phyloP scores from a whole-genome alignment of 1,139 yeast species.

The Saccharomyces pastorianus region DNA sequence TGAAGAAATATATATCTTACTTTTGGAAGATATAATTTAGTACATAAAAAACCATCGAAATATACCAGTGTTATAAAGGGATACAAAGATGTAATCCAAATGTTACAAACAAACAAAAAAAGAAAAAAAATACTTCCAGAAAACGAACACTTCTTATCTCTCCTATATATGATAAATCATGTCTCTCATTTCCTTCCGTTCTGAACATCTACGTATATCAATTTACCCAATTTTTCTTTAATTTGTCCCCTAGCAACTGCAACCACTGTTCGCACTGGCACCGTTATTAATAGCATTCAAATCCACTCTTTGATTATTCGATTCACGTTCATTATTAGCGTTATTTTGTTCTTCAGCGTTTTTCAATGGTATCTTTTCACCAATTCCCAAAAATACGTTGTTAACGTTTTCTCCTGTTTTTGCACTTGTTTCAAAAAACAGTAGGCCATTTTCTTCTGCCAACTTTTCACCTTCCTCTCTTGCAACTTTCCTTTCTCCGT shows the following conservation, averaged over 20 bases:
- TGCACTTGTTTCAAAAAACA: conserved; percentile 93
- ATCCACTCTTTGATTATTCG: conserved; percentile 4
- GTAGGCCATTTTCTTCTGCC: conserved; percentile 74
- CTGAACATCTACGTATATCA: background rate
- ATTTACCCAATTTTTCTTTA: background rate
- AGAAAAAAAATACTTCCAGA: background rate
- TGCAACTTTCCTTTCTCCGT: conserved; percentile 65
- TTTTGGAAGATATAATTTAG: background rate
- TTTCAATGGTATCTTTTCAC: conserved; percentile 40
- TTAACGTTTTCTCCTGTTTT: conserved; percentile 87
- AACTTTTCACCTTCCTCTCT: conserved; percentile 76
- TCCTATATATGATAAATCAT: background rate
- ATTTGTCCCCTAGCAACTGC: conserved; percentile 4
- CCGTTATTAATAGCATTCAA: conserved; percentile 1
- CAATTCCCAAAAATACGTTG: conserved; percentile 86
- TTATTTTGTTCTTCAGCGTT: conserved; percentile 3
- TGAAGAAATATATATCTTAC: background rate
- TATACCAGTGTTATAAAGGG: background rate
- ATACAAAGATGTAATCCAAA: background rate
- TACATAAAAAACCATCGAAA: background rate
- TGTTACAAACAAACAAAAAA: background rate
- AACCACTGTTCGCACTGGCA: conserved; percentile 2
- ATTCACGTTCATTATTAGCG: background rate
- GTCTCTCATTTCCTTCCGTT: background rate
- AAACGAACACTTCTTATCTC: background rate